These are phyloP conservation scores for Lotus japonicus DNA, from an alignment of 306 rosid genomes.

Conservation along the genomic window DNA sequence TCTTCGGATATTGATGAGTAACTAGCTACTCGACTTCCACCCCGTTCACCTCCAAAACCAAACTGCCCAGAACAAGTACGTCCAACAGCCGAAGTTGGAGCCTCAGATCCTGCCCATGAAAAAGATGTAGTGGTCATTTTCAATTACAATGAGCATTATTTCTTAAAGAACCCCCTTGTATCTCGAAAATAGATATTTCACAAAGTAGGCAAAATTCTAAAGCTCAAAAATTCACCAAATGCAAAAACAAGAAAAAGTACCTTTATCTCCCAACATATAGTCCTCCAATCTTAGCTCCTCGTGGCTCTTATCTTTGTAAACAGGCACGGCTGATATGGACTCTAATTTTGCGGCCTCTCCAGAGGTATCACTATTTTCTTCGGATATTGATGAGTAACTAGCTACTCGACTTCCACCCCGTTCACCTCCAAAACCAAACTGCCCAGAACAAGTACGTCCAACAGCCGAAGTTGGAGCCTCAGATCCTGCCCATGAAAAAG, in stretches of 20 bases:
- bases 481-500: conserved; percentile 42
- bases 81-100: conserved; percentile 56
- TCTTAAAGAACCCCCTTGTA: background rate
- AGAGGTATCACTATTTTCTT: conserved; percentile 52
- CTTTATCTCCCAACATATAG: background rate
- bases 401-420: conserved; percentile 80
- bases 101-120: conserved; percentile 50
- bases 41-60: conserved; percentile 77
- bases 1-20: conserved; percentile 72
- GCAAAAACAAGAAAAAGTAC: no score
- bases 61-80: conserved; percentile 53
- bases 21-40: conserved; percentile 71
- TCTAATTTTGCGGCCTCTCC: conserved; percentile 61
- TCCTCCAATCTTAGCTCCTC: conserved; percentile 99
- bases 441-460: conserved; percentile 58
- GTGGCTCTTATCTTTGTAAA: conserved; percentile 82
- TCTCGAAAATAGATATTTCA: background rate
- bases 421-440: conserved; percentile 68
- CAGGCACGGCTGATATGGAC: conserved; percentile 93
- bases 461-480: conserved; percentile 54
- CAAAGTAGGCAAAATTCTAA: no score
- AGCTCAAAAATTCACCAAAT: no score
- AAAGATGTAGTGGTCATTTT: conserved; percentile 2
- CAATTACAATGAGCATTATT: background rate
- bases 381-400: conserved; percentile 64